These are phyloP conservation scores for Suillus subaureus DNA, from an alignment of 768 basidiomycete genomes.

Conservation along the genomic window DNA sequence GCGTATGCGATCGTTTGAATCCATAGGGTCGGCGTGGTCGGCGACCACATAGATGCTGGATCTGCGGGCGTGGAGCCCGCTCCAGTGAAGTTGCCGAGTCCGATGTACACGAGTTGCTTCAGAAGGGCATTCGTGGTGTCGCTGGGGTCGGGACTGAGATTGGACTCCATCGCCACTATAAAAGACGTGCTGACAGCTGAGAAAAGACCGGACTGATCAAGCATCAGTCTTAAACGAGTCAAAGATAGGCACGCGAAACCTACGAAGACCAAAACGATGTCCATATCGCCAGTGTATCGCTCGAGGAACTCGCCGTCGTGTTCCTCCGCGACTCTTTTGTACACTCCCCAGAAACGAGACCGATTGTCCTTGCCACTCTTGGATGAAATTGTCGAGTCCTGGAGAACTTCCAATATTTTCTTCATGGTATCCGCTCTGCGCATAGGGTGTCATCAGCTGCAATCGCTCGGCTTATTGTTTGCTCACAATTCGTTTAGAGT, in stretches of 20 bases:
- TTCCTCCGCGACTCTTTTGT: constrained; percentile 15
- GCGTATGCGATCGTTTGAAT: background rate
- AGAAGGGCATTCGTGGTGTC: constrained; percentile 17
- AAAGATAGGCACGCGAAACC: background rate
- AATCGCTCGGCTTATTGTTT: background rate
- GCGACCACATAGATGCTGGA: background rate
- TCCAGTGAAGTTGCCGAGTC: background rate
- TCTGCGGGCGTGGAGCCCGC: background rate
- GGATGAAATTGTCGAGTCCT: background rate
- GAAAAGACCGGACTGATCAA: constrained; percentile 17
- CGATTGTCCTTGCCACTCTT: background rate
- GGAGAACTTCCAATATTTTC: background rate
- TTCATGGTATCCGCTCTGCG: background rate
- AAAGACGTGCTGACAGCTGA: constrained; percentile 16
- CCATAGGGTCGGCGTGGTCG: accelerated
- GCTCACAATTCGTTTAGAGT: background rate
- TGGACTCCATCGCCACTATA: constrained; percentile 12
- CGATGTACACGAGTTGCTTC: constrained; percentile 7
- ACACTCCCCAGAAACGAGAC: constrained; percentile 16
- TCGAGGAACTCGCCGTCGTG: constrained; percentile 21
- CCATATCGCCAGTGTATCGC: constrained; percentile 17
- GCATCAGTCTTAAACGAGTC: background rate
- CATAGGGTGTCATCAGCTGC: background rate
- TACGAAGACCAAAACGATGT: constrained; percentile 25
- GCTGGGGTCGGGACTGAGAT: constrained; percentile 14